Base-by-base conservation (phyloP, 768 basidiomycete genomes). In the Naganishia randhawae region DNA sequence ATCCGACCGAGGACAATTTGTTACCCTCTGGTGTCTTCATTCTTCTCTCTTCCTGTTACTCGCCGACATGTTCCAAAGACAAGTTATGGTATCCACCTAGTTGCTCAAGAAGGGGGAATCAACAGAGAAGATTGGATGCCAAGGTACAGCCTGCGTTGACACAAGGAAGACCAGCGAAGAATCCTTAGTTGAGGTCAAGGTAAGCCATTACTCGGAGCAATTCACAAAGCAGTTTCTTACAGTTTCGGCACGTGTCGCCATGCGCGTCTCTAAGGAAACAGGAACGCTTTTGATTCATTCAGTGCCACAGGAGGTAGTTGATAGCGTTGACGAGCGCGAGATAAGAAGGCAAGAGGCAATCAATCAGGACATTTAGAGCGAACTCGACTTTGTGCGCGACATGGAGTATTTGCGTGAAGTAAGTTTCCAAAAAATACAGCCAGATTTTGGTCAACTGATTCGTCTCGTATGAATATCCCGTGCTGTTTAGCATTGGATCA, bases 331-430 rank as follows among this genome's bases (percentile, higher is more conserved):
- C 4, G 94, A 96, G 67, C 84, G 84, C 29, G 95, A 99, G 83
- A 96, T 94, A 85, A 93, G 86, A 79, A 85, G 95, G 1, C 95
- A 98, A 78, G 96, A 99, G 79, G 91, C 92, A 25, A 98, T 99
- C 82, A 97, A 98, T 76, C 95, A 99, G 82, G 91, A 96, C 39
- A 88, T 86, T 66, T 86, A 86, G 71, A 99, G 96, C 9, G 96
- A 98, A 78, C 86, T 94, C 31, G 96, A 98, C 81, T 98, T 99
- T 80, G 94, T 99, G 51, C 86, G 92, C 66, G 96, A 97, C 81
- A 86, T 98, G 86, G 96, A 99, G 80, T 98, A 98, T 76, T 85
- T 99, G 53, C 88, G 94, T 71, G 95, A 98, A 77, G 90, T 95
- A 75, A 74, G 90, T 71, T n/a, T 64, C n/a, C n/a, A n/a, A n/a